Base-by-base conservation (phyloP, 306 rosid genomes). In the Prunus davidiana region DNA sequence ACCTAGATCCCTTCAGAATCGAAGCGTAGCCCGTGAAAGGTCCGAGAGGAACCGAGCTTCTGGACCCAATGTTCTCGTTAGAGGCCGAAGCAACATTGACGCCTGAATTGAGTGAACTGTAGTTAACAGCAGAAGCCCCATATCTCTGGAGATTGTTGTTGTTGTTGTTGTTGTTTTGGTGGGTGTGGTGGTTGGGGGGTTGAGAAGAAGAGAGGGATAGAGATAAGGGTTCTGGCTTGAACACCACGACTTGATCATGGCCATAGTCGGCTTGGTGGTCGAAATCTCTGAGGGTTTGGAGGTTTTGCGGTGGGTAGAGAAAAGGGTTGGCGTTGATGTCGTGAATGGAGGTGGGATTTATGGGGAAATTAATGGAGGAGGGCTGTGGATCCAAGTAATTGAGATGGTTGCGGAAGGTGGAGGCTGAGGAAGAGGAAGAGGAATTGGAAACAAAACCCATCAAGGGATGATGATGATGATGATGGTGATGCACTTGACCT, bases 1-100 rank as follows among this genome's bases (percentile, higher is more conserved):
- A 93, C 78, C 93, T 89, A 18, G 98, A 93, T 69, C 88, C 94
- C 81, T 89, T 93, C 75, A 93, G 78, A 73, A 93, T 73, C 71
- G 92, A 80, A 3, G 93, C 87, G 67, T 89, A 89, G 12, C 96
- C 96, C 2, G 93, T 87, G 25, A 89, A 93, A 0, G 96, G 96
- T 14, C 94, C 91, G 1, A 87, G 73, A 0, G 92, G 96, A 22
- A 71, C 86, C 12, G 84, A 72, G 78, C 81, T 82, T 24, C 82
- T 60, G 9, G 85, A 69, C 65, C 77, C 75, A 32, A 62, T 18
- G 77, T 32, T 20, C 10, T 56, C 13, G 16, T 56, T 20, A 3
- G 62, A 56, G 13, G 13, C 76, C 58, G 78, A 78, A 43, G 68
- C 78, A 67, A 83, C 81, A 20, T 16, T 60, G 12, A 62, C 74